Percentiles rank a stretch among this genome's conserved stretches.
phyloP scores from a whole-genome alignment of 2,329 filamentous ascomycete species.

The Neonectria magnoliae region DNA sequence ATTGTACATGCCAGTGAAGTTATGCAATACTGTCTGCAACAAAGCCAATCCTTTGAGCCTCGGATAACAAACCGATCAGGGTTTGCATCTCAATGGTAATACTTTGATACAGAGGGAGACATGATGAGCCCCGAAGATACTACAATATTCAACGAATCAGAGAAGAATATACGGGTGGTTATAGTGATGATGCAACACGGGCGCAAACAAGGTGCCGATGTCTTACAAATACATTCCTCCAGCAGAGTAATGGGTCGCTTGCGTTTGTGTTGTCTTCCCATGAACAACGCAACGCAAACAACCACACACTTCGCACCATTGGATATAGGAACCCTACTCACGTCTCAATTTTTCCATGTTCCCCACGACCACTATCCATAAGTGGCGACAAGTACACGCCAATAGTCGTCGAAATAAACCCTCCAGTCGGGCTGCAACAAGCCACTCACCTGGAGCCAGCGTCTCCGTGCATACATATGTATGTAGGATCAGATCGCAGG shows the following conservation, averaged over 20 bases:
- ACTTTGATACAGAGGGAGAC: not conserved
- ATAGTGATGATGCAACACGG: not conserved
- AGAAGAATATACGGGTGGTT: not conserved
- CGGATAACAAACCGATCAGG: not conserved
- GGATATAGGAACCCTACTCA: not conserved
- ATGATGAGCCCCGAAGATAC: not conserved
- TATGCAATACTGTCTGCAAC: no score
- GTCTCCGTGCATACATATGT: conserved; percentile 21
- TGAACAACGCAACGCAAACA: not conserved
- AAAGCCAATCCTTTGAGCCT: not conserved
- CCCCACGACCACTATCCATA: not conserved
- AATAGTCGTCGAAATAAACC: conserved; percentile 5
- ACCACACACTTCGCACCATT: not conserved
- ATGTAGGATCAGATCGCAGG: conserved; percentile 18
- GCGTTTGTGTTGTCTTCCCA: not conserved
- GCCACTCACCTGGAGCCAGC: conserved; percentile 6
- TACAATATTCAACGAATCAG: not conserved
- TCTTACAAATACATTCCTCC: not conserved
- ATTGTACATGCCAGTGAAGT: no score
- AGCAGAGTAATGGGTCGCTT: no score
- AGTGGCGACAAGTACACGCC: not conserved
- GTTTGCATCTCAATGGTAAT: not conserved
- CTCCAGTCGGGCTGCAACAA: not conserved
- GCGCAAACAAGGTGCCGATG: not conserved
- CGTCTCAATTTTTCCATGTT: not conserved